Base-by-base conservation (phyloP, 441 rosid genomes). In the Pelargonium cotyledonis region DNA sequence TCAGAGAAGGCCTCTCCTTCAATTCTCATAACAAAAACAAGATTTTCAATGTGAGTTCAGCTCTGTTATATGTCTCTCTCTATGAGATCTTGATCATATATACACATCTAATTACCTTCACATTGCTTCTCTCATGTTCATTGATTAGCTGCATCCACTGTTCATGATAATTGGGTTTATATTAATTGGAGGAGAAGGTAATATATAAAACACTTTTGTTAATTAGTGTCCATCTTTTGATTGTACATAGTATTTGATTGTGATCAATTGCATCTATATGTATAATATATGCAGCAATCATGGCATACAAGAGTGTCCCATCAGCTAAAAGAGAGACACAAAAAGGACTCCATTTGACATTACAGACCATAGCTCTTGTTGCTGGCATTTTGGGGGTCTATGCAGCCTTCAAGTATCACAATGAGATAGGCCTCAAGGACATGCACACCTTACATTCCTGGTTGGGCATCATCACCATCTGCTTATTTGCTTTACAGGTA, bases 151-250 rank as follows among this genome's bases (percentile, higher is more conserved):
- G 65, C 91, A 87, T 75, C 69, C 79, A 26, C 71, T 87, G 51
- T 72, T 85, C n/a, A 85, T 85, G 91, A 72, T 77, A n/a, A 71
- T 86, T 41, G 87, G 86, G 29, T 79, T 86, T 16, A 75, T 85
- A 57, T 77, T 86, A 67, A 8, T 80, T 18, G 76, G 75, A 16
- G 91, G 88, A 65, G 85, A 86, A 83, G 88, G 91, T 83, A 66
- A 63, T 65, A 5, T 26, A 38, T 65, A 5, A 38, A 38, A 68
- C 7, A 6, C n/a, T 65, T 8, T n/a, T 8, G 21, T 43, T 5
- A 23, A 23, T 23, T 23, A 23, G 26, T 23, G 26, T 2, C 2
- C 26, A 23, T 23, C 26, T 23, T 23, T 23, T 23, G 26, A 23
- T 23, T 23, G 26, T 23, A 23, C 26, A 23, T 23, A 6, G 23